Conservation (phyloP, 176 grass and related monocot species). For the Musa itinerans region DNA sequence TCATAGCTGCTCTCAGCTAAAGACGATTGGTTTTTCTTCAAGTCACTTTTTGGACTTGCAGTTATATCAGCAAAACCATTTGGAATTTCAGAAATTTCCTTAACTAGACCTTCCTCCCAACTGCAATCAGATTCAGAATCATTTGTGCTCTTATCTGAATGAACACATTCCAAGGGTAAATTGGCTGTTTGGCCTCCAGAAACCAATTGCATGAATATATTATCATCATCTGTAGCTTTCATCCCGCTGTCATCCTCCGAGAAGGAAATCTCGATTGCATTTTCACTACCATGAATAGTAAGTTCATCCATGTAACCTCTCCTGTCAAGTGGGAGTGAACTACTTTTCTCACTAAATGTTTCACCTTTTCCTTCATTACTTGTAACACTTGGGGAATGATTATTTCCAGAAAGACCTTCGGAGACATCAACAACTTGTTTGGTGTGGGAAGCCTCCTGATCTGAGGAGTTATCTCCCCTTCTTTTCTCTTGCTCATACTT, state of each 20-base stretch:
- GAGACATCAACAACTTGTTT: slow-evolving; percentile 34
- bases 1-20: slow-evolving; percentile 27
- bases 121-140: slow-evolving; percentile 53
- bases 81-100: slow-evolving; percentile 27
- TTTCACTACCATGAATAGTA: slow-evolving; percentile 29
- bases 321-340: slow-evolving; percentile 9
- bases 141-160: slow-evolving; percentile 24
- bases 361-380: slow-evolving; percentile 31
- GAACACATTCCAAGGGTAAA: slow-evolving; percentile 16
- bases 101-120: slow-evolving; percentile 61
- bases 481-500: slow-evolving; percentile 55
- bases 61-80: slow-evolving; percentile 7
- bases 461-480: slow-evolving; percentile 17
- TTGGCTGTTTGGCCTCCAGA: slow-evolving; percentile 36
- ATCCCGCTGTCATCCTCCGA: slow-evolving; percentile 43
- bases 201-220: slow-evolving; percentile 77
- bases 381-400: slow-evolving; percentile 18
- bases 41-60: slow-evolving; percentile 7
- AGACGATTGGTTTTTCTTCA: slow-evolving; percentile 31
- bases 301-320: not conserved
- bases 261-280: slow-evolving; percentile 81
- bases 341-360: slow-evolving; percentile 15
- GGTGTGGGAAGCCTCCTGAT: slow-evolving; percentile 28
- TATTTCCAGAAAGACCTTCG: slow-evolving; percentile 41
- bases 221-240: slow-evolving; percentile 44